Evolutionary conservation across 768 basidiomycete species (phyloP).

Genomic region (button mushroom (Agaricus bisporus)): DNA sequence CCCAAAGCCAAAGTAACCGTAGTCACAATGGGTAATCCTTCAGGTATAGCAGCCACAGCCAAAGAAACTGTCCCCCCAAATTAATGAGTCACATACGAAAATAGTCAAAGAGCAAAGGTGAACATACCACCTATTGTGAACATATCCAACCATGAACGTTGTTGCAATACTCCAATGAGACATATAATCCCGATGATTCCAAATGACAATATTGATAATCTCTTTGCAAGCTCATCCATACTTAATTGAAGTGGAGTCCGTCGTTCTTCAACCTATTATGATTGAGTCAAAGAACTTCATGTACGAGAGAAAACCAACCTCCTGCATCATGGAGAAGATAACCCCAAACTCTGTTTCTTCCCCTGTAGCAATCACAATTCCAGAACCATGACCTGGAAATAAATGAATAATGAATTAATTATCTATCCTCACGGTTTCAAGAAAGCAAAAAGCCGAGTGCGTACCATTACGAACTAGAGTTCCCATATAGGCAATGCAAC

Average conservation of each 20-base stretch:
- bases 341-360: conserved; percentile 90
- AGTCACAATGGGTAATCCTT: conserved; percentile 94
- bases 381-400: conserved; percentile 63
- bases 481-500: conserved; percentile 93
- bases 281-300: conserved; percentile 14
- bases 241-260: conserved; percentile 87
- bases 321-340: conserved; percentile 98
- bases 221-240: conserved; percentile 96
- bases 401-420: not conserved
- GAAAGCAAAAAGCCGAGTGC: not conserved
- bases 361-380: conserved; percentile 85
- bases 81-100: not conserved
- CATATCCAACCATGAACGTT: conserved; percentile 92
- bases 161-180: conserved; percentile 81
- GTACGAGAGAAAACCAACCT: conserved; percentile 39
- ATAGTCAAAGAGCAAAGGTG: not conserved
- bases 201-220: conserved; percentile 85
- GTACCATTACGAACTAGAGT: conserved; percentile 86
- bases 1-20: conserved; percentile 95
- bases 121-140: conserved; percentile 93
- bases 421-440: not conserved
- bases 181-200: conserved; percentile 93
- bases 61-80: conserved; percentile 64
- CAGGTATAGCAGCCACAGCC: conserved; percentile 97
- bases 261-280: conserved; percentile 63